A percentile compares a stretch with the other conserved stretches of the same genome.
Evolutionary conservation across 306 rosid species (phyloP).

Genomic region (Vicia sativa): DNA sequence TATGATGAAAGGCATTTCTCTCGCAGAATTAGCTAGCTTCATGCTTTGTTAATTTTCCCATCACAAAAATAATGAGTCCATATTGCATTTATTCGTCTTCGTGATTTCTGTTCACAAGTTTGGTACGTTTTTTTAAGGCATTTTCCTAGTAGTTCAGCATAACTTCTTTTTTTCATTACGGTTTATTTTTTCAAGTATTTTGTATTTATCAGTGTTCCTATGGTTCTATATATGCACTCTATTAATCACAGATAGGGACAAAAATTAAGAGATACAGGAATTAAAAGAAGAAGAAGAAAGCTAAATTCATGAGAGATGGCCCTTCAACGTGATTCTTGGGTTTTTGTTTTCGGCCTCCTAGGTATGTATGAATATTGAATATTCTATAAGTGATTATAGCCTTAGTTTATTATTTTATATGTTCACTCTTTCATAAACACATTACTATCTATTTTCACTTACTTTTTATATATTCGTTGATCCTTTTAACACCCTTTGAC

Average conservation of each 20-base stretch:
- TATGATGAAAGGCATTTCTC: not conserved
- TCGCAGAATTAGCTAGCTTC: not conserved
- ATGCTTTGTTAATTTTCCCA: not conserved
- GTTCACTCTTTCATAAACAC: not conserved
- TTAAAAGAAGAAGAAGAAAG: not conserved
- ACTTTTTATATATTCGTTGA: not conserved
- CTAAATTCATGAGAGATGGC: conserved; percentile 46
- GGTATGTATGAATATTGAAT: conserved; percentile 46
- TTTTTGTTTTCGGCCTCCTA: conserved; percentile 71
- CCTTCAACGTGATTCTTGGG: conserved; percentile 43
- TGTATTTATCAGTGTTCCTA: too few relatives aligned
- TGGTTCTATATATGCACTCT: too few relatives aligned
- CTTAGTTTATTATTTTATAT: not conserved
- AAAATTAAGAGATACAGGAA: not conserved
- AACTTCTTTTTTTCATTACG: too few relatives aligned
- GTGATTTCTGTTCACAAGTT: not conserved
- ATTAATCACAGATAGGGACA: not conserved
- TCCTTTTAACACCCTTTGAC: not conserved
- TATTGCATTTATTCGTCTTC: not conserved
- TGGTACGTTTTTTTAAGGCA: not conserved
- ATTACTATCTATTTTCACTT: not conserved
- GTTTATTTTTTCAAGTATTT: too few relatives aligned
- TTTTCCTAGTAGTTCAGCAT: not conserved
- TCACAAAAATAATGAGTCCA: not conserved
- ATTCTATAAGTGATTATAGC: not conserved